A percentile compares a stretch with the other conserved stretches of the same genome.
These are phyloP conservation scores for Pseudocercospora fijiensis DNA, from an alignment of 2,329 filamentous ascomycete species.

Conservation along the genomic window DNA sequence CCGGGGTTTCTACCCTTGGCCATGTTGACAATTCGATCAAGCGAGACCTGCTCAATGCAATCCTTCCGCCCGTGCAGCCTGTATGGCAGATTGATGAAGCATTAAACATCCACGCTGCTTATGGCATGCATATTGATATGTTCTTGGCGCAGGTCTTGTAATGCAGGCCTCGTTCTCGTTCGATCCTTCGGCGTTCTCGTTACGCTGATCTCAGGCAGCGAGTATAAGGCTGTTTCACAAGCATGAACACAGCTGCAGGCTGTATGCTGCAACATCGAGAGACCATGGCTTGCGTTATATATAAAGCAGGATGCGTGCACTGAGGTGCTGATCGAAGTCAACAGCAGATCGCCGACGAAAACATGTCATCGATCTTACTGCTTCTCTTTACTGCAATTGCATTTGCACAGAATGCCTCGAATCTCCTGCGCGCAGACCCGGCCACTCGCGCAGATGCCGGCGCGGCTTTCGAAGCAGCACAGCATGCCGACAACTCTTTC, in stretches of 20 bases:
- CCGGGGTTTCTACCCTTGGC: not conserved
- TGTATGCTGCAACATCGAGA: not conserved
- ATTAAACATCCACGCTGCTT: not conserved
- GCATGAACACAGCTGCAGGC: not conserved
- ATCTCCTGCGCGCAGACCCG: not conserved
- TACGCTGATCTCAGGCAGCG: not conserved
- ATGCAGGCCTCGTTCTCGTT: conserved; percentile 3
- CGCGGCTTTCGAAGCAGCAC: conserved; percentile 7
- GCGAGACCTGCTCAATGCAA: not conserved
- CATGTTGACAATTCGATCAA: not conserved
- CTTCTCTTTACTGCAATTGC: not conserved
- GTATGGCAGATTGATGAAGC: not conserved
- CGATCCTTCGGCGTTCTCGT: not conserved
- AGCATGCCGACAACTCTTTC: conserved; percentile 1
- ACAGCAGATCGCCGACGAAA: not conserved
- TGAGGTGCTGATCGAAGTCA: not conserved
- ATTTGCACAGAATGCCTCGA: not conserved
- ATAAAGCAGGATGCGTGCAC: not conserved
- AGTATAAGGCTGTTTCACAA: not conserved
- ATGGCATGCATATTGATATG: not conserved
- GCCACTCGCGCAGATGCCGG: not conserved
- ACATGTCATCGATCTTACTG: not conserved
- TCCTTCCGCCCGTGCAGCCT: not conserved
- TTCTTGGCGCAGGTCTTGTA: not conserved
- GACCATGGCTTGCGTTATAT: not conserved